These are phyloP conservation scores for Ceratobasidium sp. DNA, from an alignment of 1,284 basidiomycete genomes.

Conservation along the genomic window DNA sequence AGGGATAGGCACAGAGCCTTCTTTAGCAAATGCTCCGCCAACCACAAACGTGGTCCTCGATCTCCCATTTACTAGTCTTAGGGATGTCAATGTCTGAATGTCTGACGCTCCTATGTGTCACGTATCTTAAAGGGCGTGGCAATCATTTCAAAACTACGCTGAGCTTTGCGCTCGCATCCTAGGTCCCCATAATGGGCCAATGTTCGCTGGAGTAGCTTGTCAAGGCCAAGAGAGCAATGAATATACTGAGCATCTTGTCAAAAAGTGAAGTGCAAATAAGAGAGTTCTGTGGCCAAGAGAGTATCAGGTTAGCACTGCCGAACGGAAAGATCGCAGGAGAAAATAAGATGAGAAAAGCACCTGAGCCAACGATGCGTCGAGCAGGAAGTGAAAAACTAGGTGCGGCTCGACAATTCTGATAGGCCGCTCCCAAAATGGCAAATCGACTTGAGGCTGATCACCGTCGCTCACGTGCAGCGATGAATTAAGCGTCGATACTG, in stretches of 20 bases:
- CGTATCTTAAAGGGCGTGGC: slow-evolving; percentile 24
- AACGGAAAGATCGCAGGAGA: not conserved
- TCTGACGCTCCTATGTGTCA: not conserved
- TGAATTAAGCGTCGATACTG: not conserved
- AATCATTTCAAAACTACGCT: slow-evolving; percentile 35
- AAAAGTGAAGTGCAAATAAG: slow-evolving; percentile 2
- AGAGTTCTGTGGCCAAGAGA: slow-evolving; percentile 13
- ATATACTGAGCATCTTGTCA: not conserved
- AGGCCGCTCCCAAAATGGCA: slow-evolving; percentile 1
- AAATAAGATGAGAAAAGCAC: slow-evolving; percentile 6
- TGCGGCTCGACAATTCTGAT: slow-evolving; percentile 2
- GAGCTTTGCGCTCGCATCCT: slow-evolving; percentile 37
- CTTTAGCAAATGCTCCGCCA: slow-evolving; percentile 1
- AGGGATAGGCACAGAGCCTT: not conserved
- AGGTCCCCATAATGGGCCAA: slow-evolving; percentile 18
- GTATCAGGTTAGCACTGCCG: slow-evolving; percentile 18
- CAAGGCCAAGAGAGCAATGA: slow-evolving; percentile 39
- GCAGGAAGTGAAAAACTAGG: slow-evolving; percentile 30
- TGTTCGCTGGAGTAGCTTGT: slow-evolving; percentile 22
- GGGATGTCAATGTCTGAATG: not conserved
- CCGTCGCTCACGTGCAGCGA: slow-evolving; percentile 16
- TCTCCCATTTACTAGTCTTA: not conserved
- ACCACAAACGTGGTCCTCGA: slow-evolving; percentile 37
- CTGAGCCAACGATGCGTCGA: slow-evolving; percentile 7
- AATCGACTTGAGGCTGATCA: slow-evolving; percentile 1